Evolutionary conservation across 805 yeast species (phyloP), one percentile per base, ranked within the genome.

Genomic region (Yamadazyma tumulicola): DNA sequence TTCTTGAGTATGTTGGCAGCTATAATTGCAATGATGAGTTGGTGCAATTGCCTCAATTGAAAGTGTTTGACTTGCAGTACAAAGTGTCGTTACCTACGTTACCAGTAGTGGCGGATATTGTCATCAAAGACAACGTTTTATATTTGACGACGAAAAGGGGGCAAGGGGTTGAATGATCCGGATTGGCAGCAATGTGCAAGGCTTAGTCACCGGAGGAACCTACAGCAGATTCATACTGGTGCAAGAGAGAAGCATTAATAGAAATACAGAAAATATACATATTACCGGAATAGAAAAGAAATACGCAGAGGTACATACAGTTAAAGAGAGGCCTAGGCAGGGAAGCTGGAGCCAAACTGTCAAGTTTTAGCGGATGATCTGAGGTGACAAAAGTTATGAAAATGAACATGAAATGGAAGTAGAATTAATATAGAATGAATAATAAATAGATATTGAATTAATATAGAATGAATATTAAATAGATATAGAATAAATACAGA

Each of bases 1-100:
- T 45, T 2, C 43, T 79, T 29, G 58, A 51, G 13, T 77, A 60
- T 40, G 34, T 32, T 29, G 55, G 52, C 3, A 11, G 42, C 9
- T 31, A 29, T 29, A 42, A 38, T 22, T 25, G 40, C 10, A 16
- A 5, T 7, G 37, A 31, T 9, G 34, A 26, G 12, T 11, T 35
- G 8, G 26, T 67, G 21, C 64, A 59, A 36, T 52, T 85, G 24
- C 95, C 95, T 0, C 70, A 60, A 25, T 58, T 85, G 44, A 71
- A 72, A 39, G 84, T 82, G 4, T 81, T 67, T 49, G 95, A 85
- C 48, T 63, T 83, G 32, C 75, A 75, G 43, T 84, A 74, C 59
- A 77, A 81, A 45, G 80, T 84, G 25, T 70, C 71, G 15, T 61
- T 86, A 39, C 79, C 80, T 3, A 52, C 62, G 5, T 39, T 62